These are phyloP conservation scores for Aureobasidium musti DNA, from an alignment of 2,329 filamentous ascomycete genomes.

Conservation along the genomic window DNA sequence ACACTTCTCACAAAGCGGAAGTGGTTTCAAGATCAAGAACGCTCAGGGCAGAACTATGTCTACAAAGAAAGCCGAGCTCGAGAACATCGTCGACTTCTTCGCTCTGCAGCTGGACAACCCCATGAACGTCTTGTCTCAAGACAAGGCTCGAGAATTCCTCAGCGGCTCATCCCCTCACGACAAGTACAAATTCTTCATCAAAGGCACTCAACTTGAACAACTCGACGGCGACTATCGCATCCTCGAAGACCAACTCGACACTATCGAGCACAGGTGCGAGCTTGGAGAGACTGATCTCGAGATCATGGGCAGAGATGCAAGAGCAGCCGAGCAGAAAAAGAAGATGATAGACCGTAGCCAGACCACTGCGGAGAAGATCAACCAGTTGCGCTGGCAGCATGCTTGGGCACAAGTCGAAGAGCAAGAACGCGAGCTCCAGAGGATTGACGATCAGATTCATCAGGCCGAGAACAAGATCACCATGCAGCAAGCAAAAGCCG, in stretches of 20 bases:
- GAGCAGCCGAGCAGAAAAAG: conserved; percentile 65
- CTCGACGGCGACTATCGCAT: conserved; percentile 88
- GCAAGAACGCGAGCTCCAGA: conserved; percentile 57
- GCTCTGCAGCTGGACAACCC: conserved; percentile 95
- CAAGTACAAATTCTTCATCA: conserved; percentile 96
- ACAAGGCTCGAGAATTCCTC: conserved; percentile 90
- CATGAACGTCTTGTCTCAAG: conserved; percentile 92
- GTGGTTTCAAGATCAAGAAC: conserved; percentile 85
- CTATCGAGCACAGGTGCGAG: conserved; percentile 64
- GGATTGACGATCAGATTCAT: conserved; percentile 38
- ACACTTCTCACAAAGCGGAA: conserved; percentile 73
- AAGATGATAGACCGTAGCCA: conserved; percentile 67
- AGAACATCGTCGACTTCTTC: conserved; percentile 92
- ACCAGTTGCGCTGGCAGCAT: conserved; percentile 64
- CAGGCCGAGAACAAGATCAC: conserved; percentile 52
- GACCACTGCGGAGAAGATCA: conserved; percentile 62
- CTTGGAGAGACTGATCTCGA: conserved; percentile 65
- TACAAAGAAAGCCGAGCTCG: conserved; percentile 80
- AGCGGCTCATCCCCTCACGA: conserved; percentile 77
- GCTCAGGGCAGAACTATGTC: conserved; percentile 70
- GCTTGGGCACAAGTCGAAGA: conserved; percentile 87
- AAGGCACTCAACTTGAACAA: conserved; percentile 89
- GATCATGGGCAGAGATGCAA: conserved; percentile 58
- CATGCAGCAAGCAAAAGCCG: conserved; percentile 49
- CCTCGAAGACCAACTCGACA: conserved; percentile 75